Evolutionary conservation across 306 rosid genomes (phyloP).

Genomic region (Lathyrus aphaca): DNA sequence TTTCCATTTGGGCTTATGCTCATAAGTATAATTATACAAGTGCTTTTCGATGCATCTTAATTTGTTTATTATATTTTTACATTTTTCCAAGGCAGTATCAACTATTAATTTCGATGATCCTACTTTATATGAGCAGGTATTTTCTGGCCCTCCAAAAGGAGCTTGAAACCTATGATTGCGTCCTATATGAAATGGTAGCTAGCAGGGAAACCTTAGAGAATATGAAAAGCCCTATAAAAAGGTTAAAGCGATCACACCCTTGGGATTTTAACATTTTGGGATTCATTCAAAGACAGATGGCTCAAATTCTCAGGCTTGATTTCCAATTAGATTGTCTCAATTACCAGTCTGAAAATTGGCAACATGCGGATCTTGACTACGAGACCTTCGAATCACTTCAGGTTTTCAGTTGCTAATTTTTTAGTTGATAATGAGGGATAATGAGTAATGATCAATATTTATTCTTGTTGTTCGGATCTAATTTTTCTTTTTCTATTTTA

Average conservation of each 20-base stretch:
- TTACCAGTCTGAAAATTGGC: slow-evolving; percentile 78
- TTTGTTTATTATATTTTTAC: slow-evolving; percentile 11
- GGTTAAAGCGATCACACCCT: slow-evolving; percentile 56
- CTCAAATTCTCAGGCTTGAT: slow-evolving; percentile 73
- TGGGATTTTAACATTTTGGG: slow-evolving; percentile 82
- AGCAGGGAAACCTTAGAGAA: slow-evolving; percentile 82
- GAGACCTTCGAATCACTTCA: slow-evolving; percentile 89
- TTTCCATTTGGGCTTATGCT: not conserved
- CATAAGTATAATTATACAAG: no score
- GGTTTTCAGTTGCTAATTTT: slow-evolving; percentile 49
- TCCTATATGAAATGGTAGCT: slow-evolving; percentile 95
- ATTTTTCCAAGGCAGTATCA: slow-evolving; percentile 3
- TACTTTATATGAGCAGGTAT: slow-evolving; percentile 60
- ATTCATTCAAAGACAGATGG: slow-evolving; percentile 95
- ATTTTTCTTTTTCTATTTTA: slow-evolving; percentile 15
- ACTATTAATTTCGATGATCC: slow-evolving; percentile 20
- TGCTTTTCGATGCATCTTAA: slow-evolving; percentile 11
- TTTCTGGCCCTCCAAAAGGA: slow-evolving; percentile 80
- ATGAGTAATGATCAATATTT: slow-evolving; percentile 4
- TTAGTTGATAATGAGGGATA: slow-evolving; percentile 1
- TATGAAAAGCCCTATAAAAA: slow-evolving; percentile 57
- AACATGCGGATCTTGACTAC: slow-evolving; percentile 95
- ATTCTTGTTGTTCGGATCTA: slow-evolving; percentile 27
- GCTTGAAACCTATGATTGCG: slow-evolving; percentile 84
- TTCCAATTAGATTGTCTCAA: slow-evolving; percentile 87